These are phyloP conservation scores for Trichosporon faecale DNA, from an alignment of 1,284 basidiomycete species.

Conservation along the genomic window DNA sequence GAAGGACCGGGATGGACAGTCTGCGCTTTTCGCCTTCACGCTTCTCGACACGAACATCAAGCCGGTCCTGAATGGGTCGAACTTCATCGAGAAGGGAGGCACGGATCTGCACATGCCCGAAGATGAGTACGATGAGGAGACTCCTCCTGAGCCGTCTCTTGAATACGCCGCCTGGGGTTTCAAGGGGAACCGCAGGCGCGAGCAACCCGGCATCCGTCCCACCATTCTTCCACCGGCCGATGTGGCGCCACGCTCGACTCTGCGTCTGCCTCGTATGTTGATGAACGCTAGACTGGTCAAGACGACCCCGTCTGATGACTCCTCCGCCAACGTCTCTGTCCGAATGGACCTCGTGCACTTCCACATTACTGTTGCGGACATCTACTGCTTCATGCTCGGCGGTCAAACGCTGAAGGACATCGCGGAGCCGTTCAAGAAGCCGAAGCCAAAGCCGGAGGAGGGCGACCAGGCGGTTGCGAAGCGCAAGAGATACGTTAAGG, in stretches of 20 bases:
- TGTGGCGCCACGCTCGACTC: conserved; percentile 46
- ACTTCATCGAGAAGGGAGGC: conserved; percentile 32
- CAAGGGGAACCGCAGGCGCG: conserved; percentile 11
- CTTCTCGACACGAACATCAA: conserved; percentile 36
- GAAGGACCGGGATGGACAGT: conserved; percentile 40
- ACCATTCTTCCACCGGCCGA: conserved; percentile 38
- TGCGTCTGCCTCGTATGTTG: conserved; percentile 40
- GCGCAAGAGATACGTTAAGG: conserved; percentile 29
- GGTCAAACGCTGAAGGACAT: conserved; percentile 50
- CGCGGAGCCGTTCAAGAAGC: conserved; percentile 16
- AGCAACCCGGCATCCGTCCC: background rate
- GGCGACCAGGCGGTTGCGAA: background rate
- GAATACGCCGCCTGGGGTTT: conserved; percentile 44
- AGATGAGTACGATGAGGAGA: conserved; percentile 6
- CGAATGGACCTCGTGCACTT: conserved; percentile 44
- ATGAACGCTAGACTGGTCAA: conserved; percentile 35
- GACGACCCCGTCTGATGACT: conserved; percentile 12
- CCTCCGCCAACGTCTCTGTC: conserved; percentile 30
- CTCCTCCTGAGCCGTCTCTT: conserved; percentile 18
- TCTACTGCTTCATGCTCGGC: conserved; percentile 71
- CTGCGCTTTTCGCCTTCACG: conserved; percentile 41
- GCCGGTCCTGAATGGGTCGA: conserved; percentile 46
- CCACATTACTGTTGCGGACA: conserved; percentile 64
- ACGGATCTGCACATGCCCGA: conserved; percentile 19
- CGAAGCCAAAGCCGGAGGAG: background rate